A percentile compares a stretch with the other conserved stretches of the same genome.
These are phyloP conservation scores for Podosphaera aphanis DNA, from an alignment of 2,329 filamentous ascomycete genomes.

Conservation along the genomic window DNA sequence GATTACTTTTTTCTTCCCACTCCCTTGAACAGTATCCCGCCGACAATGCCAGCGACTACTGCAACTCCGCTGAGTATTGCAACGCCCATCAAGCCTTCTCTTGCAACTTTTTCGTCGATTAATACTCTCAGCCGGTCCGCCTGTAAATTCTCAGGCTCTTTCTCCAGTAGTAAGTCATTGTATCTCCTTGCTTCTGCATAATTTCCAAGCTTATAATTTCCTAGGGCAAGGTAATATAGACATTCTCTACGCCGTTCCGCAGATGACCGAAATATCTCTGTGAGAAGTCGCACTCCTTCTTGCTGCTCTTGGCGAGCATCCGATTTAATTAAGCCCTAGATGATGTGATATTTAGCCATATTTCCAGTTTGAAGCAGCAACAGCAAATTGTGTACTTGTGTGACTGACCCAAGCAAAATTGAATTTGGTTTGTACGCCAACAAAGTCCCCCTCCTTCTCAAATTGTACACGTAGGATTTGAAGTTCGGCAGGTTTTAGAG, in stretches of 20 bases:
- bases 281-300: slow-evolving; percentile 76
- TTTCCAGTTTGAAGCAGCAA: neutral
- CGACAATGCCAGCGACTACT: slow-evolving; percentile 78
- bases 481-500: slow-evolving; percentile 76
- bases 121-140: slow-evolving; percentile 63
- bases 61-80: slow-evolving; percentile 87
- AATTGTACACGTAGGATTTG: slow-evolving; percentile 83
- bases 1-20: slow-evolving; percentile 28
- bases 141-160: slow-evolving; percentile 80
- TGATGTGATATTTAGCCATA: slow-evolving; percentile 1
- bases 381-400: neutral
- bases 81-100: slow-evolving; percentile 79
- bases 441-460: slow-evolving; percentile 92
- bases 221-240: slow-evolving; percentile 89
- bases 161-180: slow-evolving; percentile 76
- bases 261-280: slow-evolving; percentile 85
- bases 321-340: slow-evolving; percentile 83
- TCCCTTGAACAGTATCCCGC: slow-evolving; percentile 64
- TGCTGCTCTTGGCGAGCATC: slow-evolving; percentile 67
- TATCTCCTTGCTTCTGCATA: slow-evolving; percentile 86
- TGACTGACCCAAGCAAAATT: slow-evolving; percentile 85
- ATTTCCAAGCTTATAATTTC: slow-evolving; percentile 96
- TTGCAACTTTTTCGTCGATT: slow-evolving; percentile 90
- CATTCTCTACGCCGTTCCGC: slow-evolving; percentile 90
- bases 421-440: slow-evolving; percentile 95